Conservation (phyloP, 441 rosid genomes). For the Sinapis alba region DNA sequence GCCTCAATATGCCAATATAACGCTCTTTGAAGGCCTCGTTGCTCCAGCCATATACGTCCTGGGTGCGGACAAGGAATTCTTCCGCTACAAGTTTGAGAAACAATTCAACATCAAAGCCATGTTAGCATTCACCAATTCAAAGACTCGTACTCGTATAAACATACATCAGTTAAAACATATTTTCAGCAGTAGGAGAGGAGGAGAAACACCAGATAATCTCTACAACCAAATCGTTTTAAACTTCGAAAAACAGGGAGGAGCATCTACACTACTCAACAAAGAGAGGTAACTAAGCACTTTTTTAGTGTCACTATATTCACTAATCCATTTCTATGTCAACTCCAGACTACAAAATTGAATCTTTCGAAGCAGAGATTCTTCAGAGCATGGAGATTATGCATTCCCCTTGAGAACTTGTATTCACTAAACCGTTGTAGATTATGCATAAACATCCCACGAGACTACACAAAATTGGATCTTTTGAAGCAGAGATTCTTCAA, state of each 20-base stretch:
- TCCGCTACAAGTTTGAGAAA: constrained; percentile 51
- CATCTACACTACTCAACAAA: not conserved
- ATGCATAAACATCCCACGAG: not conserved
- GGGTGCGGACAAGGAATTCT: constrained; percentile 95
- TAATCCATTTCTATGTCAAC: not conserved
- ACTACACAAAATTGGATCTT: not conserved
- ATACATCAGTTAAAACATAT: not conserved
- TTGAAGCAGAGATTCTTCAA: not conserved
- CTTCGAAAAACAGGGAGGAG: not conserved
- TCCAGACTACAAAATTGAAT: not conserved
- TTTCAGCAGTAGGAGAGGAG: not conserved
- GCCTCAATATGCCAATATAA: constrained; percentile 99
- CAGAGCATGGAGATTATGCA: not conserved
- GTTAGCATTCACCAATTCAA: constrained; percentile 1
- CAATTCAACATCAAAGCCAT: constrained; percentile 3
- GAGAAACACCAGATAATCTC: not conserved
- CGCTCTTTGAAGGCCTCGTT: constrained; percentile 91
- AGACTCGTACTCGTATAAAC: not conserved
- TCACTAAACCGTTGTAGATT: not conserved
- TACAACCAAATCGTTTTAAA: not conserved
- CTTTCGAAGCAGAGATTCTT: not conserved
- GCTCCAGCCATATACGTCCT: constrained; percentile 97
- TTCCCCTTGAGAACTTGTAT: not conserved
- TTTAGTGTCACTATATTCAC: not conserved
- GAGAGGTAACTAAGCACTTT: not conserved